A percentile compares a stretch with the other conserved stretches of the same genome.
phyloP scores from a whole-genome alignment of 352 stramenopile species.

The Phytophthora pseudosyringae region DNA sequence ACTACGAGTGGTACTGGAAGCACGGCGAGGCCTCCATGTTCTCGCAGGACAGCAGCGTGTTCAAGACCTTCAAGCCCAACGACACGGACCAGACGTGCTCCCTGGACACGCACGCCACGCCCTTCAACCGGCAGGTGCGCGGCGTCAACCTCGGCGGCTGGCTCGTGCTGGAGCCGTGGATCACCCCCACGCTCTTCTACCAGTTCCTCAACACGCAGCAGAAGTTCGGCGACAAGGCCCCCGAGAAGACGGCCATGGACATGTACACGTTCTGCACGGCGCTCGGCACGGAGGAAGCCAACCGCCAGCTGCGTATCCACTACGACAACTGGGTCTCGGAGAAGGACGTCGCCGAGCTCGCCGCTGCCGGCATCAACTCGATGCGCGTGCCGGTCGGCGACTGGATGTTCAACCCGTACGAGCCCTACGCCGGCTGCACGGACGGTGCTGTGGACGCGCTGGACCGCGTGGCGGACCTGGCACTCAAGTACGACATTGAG shows the following conservation, averaged over 20 bases:
- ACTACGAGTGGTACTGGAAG: conserved; percentile 78
- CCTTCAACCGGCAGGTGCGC: conserved; percentile 65
- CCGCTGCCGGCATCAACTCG: conserved; percentile 74
- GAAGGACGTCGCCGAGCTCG: conserved; percentile 90
- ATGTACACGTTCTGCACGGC: conserved; percentile 93
- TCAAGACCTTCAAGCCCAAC: conserved; percentile 68
- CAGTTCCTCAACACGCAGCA: conserved; percentile 92
- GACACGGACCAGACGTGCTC: conserved; percentile 75
- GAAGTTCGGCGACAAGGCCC: conserved; percentile 74
- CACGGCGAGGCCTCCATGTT: conserved; percentile 64
- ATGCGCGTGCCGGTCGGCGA: conserved; percentile 94
- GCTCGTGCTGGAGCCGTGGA: conserved; percentile 98
- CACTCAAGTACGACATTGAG: conserved; percentile 86
- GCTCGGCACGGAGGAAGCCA: conserved; percentile 89
- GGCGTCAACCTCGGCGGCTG: conserved; percentile 95
- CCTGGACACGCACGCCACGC: conserved; percentile 62
- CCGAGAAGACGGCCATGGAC: conserved; percentile 92
- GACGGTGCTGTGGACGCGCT: conserved; percentile 93
- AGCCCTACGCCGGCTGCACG: conserved; percentile 93
- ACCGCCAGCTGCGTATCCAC: conserved; percentile 92
- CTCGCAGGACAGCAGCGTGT: conserved; percentile 47
- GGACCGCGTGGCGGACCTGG: conserved; percentile 88
- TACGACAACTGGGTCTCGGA: conserved; percentile 96
- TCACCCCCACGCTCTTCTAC: conserved; percentile 96
- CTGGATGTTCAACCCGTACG: conserved; percentile 96